These are phyloP conservation scores for Ogataea pini DNA, from an alignment of 805 yeast species.

Conservation along the genomic window DNA sequence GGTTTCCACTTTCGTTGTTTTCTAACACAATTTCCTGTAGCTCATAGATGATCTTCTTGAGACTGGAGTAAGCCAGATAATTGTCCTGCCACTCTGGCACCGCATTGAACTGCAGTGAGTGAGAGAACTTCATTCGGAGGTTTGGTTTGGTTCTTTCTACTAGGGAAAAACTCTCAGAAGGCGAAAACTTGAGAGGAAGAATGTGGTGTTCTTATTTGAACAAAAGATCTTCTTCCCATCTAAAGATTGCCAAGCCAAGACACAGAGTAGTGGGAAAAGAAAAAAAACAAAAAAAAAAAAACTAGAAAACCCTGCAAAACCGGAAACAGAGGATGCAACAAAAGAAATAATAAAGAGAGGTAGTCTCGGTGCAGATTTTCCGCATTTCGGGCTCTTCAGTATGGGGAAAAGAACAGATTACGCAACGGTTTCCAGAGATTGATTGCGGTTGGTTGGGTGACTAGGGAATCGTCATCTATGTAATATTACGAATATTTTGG, in stretches of 20 bases:
- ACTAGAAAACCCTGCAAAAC: not conserved
- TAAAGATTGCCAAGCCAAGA: no score
- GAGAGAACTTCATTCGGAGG: conserved; percentile 49
- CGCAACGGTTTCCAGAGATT: not conserved
- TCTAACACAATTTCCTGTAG: conserved; percentile 42
- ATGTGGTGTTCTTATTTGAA: not conserved
- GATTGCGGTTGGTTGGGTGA: no score
- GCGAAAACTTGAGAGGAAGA: not conserved
- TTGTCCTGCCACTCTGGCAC: conserved; percentile 55
- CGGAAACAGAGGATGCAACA: not conserved
- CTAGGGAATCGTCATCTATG: no score
- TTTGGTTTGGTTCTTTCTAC: not conserved
- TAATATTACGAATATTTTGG: no score
- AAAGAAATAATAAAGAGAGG: not conserved
- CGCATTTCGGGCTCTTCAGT: not conserved
- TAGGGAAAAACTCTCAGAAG: not conserved
- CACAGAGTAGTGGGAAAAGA: not conserved
- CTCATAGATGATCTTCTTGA: conserved; percentile 58
- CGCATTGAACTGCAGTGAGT: conserved; percentile 51
- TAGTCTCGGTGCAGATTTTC: not conserved
- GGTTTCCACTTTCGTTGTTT: conserved; percentile 15
- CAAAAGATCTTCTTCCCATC: not conserved
- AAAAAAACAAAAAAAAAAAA: not conserved
- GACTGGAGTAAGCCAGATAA: conserved; percentile 46
- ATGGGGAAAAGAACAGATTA: not conserved